phyloP scores from a whole-genome alignment of 306 rosid genomes.

The Cyclanthera cordifolia region DNA sequence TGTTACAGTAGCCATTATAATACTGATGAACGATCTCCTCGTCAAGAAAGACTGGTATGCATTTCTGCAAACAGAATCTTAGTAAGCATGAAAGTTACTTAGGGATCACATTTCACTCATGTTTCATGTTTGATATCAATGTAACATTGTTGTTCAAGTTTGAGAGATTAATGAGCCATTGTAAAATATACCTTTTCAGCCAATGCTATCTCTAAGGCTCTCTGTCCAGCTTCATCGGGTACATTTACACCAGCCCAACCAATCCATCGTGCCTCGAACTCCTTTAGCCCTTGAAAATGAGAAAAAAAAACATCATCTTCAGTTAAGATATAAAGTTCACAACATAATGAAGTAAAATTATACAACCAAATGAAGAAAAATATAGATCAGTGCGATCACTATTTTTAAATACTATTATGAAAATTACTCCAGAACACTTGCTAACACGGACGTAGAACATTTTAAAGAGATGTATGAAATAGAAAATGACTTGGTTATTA shows the following conservation, averaged over 20 bases:
- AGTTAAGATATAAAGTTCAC: constrained; percentile 15
- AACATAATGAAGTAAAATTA: not conserved
- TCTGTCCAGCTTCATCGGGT: constrained; percentile 67
- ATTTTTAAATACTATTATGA: not conserved
- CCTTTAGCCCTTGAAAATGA: constrained; percentile 76
- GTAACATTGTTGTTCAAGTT: not conserved
- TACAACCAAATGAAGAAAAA: not conserved
- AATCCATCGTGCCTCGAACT: constrained; percentile 92
- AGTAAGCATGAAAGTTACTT: not conserved
- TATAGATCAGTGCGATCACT: not conserved
- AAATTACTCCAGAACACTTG: not conserved
- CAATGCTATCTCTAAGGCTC: constrained; percentile 63
- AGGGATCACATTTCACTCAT: too few species aligned
- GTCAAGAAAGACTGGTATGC: constrained; percentile 88
- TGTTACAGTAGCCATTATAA: constrained; percentile 96
- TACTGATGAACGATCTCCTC: constrained; percentile 88
- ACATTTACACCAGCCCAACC: constrained; percentile 99
- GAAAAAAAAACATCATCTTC: constrained; percentile 17
- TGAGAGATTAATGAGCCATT: not conserved
- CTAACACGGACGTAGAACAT: not conserved
- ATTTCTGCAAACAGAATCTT: constrained; percentile 48
- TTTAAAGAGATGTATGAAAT: too few species aligned
- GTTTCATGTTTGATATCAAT: not conserved
- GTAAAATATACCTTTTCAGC: constrained; percentile 59
- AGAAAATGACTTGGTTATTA: too few species aligned